These are phyloP conservation scores for Apiosordaria backusii DNA, from an alignment of 495 filamentous ascomycete species.

Conservation along the genomic window DNA sequence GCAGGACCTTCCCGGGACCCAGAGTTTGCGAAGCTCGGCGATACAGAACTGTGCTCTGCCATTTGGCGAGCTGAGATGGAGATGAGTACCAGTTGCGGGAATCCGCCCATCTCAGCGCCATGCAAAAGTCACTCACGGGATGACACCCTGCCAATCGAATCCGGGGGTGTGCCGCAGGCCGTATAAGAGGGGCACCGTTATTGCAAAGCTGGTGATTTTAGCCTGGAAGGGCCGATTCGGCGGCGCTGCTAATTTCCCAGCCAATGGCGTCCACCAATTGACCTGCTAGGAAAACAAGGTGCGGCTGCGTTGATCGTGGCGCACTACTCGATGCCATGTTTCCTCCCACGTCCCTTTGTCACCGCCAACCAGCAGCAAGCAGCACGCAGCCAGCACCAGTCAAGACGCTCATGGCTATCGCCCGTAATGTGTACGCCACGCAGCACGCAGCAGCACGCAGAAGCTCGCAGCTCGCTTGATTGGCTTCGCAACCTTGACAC, in stretches of 20 bases:
- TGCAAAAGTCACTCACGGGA: constrained; percentile 33
- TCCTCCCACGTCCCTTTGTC: background rate
- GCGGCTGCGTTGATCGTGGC: constrained; percentile 40
- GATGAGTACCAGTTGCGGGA: constrained; percentile 17
- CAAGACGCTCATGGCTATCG: constrained; percentile 4
- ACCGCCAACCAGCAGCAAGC: background rate
- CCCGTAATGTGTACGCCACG: background rate
- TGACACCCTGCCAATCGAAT: constrained; percentile 35
- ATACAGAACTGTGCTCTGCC: background rate
- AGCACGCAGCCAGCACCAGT: background rate
- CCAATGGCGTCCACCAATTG: constrained; percentile 31
- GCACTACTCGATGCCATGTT: constrained; percentile 7
- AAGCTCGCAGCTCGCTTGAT: background rate
- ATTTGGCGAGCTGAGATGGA: constrained; percentile 12
- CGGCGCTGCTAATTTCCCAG: constrained; percentile 29
- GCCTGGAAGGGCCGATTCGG: constrained; percentile 43
- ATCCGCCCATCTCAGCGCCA: constrained; percentile 16
- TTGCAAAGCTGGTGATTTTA: constrained; percentile 31
- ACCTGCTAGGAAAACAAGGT: constrained; percentile 35
- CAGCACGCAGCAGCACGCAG: background rate
- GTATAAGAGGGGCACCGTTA: constrained; percentile 31
- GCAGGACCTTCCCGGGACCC: background rate
- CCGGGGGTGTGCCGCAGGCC: constrained; percentile 31
- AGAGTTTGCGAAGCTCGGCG: background rate
- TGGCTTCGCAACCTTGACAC: background rate